A percentile compares a stretch with the other conserved stretches of the same genome.
phyloP scores from a whole-genome alignment of 768 basidiomycete genomes.

The Asterophora lycoperdoides region DNA sequence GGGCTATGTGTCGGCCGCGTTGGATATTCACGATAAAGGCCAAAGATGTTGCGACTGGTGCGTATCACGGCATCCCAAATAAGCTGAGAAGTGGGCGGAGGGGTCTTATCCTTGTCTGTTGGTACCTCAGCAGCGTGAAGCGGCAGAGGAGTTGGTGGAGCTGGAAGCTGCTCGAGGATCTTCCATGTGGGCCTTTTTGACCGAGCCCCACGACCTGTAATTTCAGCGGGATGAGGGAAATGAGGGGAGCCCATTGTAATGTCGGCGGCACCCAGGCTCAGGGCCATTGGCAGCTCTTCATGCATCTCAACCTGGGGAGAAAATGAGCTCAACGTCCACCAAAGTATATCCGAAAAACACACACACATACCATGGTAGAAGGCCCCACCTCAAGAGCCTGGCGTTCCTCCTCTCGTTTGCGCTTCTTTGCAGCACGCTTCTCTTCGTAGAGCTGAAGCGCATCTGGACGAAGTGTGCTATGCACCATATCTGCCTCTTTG shows the following conservation, averaged over 20 bases:
- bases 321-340: too few relatives aligned
- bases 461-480: too few relatives aligned
- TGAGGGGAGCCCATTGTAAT: neutral
- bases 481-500: too few relatives aligned
- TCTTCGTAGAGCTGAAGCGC: neutral
- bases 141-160: neutral
- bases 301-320: neutral
- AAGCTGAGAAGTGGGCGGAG: neutral
- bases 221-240: neutral
- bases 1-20: slow-evolving; percentile 11
- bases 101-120: slow-evolving; percentile 1
- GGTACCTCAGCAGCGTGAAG: neutral
- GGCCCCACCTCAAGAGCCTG: neutral
- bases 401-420: neutral
- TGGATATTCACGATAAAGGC: slow-evolving; percentile 15
- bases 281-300: neutral
- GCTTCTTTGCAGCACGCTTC: neutral
- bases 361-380: neutral
- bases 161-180: slow-evolving; percentile 15
- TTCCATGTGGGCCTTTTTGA: slow-evolving; percentile 17
- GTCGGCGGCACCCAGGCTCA: neutral
- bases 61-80: neutral
- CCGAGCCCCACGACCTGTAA: slow-evolving; percentile 5
- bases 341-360: too few relatives aligned
- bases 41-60: slow-evolving; percentile 1